Conservation (phyloP, 257 asterid genomes). For the Solanum pennellii region DNA sequence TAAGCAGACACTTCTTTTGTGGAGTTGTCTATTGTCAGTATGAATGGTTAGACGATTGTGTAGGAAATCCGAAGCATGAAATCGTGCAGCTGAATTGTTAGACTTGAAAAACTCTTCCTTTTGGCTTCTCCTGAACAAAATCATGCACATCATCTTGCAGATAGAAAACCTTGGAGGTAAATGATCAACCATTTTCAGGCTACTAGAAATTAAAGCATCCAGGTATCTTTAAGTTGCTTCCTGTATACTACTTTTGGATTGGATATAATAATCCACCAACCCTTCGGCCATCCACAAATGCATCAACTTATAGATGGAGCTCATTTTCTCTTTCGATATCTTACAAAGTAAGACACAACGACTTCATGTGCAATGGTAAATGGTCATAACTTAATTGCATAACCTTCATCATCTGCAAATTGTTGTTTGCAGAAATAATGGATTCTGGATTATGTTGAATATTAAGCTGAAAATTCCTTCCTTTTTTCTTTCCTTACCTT, state of each 20-base stretch:
- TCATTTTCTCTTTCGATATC: background rate
- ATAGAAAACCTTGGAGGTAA: background rate
- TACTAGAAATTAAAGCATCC: conserved; percentile 4
- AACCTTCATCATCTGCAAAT: background rate
- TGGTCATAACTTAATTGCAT: conserved; percentile 16
- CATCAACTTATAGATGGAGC: background rate
- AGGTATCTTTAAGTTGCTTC: conserved; percentile 1
- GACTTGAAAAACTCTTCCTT: background rate
- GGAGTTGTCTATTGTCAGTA: background rate
- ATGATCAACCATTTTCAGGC: background rate
- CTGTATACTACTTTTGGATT: background rate
- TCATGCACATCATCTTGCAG: conserved; percentile 11
- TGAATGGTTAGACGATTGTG: background rate
- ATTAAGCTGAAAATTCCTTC: background rate
- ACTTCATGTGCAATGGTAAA: conserved; percentile 13
- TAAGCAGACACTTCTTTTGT: background rate
- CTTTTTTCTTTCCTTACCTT: background rate
- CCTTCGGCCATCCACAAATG: conserved; percentile 25
- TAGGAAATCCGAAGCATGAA: background rate
- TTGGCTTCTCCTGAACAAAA: background rate
- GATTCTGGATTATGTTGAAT: background rate
- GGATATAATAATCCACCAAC: conserved; percentile 1
- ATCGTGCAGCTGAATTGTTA: background rate
- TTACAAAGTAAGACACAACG: conserved; percentile 18
- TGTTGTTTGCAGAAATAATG: background rate